These are phyloP conservation scores for Gonium pectorale DNA, from an alignment of 139 green algal genomes.

Conservation along the genomic window DNA sequence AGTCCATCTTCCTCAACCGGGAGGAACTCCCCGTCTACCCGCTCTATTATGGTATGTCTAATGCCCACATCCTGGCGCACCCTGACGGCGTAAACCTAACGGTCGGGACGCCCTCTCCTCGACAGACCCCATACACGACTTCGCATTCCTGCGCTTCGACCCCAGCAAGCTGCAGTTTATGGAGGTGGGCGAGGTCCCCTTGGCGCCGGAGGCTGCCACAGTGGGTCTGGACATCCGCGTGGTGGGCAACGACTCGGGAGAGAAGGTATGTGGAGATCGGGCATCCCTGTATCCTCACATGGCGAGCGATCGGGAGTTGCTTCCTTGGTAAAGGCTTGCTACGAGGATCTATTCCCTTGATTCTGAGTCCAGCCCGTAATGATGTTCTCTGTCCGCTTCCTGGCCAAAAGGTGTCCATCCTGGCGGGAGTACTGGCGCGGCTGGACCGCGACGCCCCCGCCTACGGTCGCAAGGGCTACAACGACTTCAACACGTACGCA, in stretches of 20 bases:
- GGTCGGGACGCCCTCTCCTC: neutral
- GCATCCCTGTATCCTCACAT: no score
- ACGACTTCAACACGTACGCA: conserved; percentile 95
- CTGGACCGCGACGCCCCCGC: conserved; percentile 90
- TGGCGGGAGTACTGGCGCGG: conserved; percentile 88
- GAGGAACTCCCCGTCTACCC: conserved; percentile 85
- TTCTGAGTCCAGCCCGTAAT: no score
- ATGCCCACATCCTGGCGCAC: no score
- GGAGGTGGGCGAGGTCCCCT: conserved; percentile 72
- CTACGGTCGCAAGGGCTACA: conserved; percentile 85
- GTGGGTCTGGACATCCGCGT: conserved; percentile 94
- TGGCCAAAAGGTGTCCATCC: conserved; percentile 83
- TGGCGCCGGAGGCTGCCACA: conserved; percentile 80
- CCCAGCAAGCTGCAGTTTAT: conserved; percentile 81
- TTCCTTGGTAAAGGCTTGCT: no score
- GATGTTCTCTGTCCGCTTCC: neutral
- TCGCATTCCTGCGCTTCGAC: conserved; percentile 88
- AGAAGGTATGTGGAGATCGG: no score
- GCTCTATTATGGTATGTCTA: conserved; percentile 66
- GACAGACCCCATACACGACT: conserved; percentile 83
- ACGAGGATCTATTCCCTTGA: no score
- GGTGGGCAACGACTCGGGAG: conserved; percentile 60
- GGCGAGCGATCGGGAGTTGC: no score
- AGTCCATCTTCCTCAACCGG: conserved; percentile 93
- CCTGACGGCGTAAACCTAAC: neutral